Base-by-base conservation (phyloP, 1,284 basidiomycete species). In the Xerocomus nothofagi region DNA sequence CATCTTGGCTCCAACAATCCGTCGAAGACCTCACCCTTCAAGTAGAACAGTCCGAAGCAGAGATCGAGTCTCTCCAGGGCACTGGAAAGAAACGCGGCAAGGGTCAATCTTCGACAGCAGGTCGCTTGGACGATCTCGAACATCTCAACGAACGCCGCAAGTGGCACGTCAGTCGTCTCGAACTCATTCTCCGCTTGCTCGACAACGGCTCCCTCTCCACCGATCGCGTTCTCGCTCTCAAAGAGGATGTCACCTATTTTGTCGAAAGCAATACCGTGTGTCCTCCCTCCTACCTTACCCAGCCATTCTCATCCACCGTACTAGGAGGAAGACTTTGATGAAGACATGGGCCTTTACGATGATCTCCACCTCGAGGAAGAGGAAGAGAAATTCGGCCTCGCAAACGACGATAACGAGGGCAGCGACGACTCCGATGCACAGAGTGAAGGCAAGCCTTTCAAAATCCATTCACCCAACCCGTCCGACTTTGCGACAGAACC, bases 281-380 rank as follows among this genome's bases (percentile, higher is more conserved):
- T 83, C 53, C 48, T 50, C 33, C 29, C 48, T 32, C 38, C 49
- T 42, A 24, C 23, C 52, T 44, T 47, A 33, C 46, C 38, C 49
- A 34, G 43, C 45, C 27, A 37, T 50, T 63, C 65, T 55, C 61
- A 60, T 53, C 26, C 49, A 34, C 57, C 17, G 39, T 47, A 37
- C 44, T 65, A 96, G 93, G 94, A 97, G 55, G 97, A 99, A 65
- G 91, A 93, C 65, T 99, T 98, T 69, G 93, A 98, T 55, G 96
- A 97, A 69, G 93, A 99, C 64, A 91, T 96, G 68, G 95, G 93
- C 44, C 92, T 99, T 53, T 99, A 99, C 63, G 97, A 99, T 65
- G 96, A 99, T 39, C 91, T 99, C 59, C 93, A 93, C 62, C 86
- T 99, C 44, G 93, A 98, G 61, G 96, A 98, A 64, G 93, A 98